These are phyloP conservation scores for Lentinula guzmanii DNA, from an alignment of 768 basidiomycete genomes.

Conservation along the genomic window DNA sequence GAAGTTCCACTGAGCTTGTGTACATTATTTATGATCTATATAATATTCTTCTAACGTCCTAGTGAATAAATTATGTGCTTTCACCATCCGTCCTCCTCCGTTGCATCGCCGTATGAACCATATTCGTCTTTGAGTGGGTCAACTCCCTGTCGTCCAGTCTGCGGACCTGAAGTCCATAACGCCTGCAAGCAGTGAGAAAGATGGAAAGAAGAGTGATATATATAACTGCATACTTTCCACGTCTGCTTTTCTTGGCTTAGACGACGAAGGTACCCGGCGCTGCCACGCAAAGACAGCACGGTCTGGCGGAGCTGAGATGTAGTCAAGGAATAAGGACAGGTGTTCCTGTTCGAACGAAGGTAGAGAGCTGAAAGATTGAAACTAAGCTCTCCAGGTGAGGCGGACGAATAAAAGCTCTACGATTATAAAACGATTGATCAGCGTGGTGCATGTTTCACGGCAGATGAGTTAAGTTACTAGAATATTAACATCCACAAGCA, in stretches of 20 bases:
- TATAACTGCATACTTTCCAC: background rate
- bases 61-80: background rate
- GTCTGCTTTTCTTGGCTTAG: background rate
- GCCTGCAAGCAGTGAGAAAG: background rate
- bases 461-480: background rate
- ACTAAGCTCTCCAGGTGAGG: background rate
- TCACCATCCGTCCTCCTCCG: background rate
- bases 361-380: background rate
- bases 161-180: background rate
- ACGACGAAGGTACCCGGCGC: background rate
- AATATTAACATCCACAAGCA: slow-evolving; percentile 4
- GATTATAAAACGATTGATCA: background rate
- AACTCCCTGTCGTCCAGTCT: background rate
- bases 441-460: background rate
- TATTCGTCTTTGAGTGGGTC: slow-evolving; percentile 4
- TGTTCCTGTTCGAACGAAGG: background rate
- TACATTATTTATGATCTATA: background rate
- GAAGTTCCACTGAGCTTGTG: background rate
- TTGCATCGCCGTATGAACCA: background rate
- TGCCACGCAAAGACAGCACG: background rate
- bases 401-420: background rate
- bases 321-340: background rate
- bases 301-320: background rate
- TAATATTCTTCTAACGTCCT: background rate
- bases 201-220: background rate